Evolutionary conservation across 2,329 filamentous ascomycete genomes (phyloP).

Genomic region (Corniculantispora saksenae): DNA sequence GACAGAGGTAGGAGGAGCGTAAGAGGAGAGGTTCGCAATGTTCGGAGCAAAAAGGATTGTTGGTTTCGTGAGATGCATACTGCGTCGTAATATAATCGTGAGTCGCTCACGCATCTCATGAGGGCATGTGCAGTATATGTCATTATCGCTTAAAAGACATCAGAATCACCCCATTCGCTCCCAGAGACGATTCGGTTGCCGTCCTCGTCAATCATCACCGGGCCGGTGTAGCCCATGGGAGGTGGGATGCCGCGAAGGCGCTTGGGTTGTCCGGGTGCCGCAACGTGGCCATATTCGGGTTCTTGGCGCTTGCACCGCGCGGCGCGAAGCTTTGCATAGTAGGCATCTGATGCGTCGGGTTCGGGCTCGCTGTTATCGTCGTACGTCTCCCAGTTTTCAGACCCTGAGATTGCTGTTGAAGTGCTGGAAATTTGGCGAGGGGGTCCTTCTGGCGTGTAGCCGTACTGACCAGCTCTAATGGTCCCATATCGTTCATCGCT

Average conservation of each 20-base stretch:
- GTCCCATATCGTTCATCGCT: conserved; percentile 46
- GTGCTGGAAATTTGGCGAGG: conserved; percentile 64
- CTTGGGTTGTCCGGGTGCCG: conserved; percentile 50
- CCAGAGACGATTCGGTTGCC: conserved; percentile 64
- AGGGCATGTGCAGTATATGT: background rate
- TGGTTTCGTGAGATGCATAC: conserved; percentile 15
- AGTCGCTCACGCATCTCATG: conserved; percentile 5
- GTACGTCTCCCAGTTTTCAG: conserved; percentile 98
- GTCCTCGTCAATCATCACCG: conserved; percentile 55
- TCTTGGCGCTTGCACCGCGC: conserved; percentile 65
- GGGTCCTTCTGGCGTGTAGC: conserved; percentile 43
- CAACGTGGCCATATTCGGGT: conserved; percentile 48
- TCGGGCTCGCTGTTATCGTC: conserved; percentile 80
- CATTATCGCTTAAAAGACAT: conserved; percentile 47
- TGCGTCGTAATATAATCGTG: conserved; percentile 3
- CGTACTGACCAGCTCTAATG: conserved; percentile 37
- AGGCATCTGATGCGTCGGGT: conserved; percentile 72
- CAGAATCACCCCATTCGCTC: conserved; percentile 69
- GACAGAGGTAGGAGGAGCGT: background rate
- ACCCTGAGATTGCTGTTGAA: conserved; percentile 75
- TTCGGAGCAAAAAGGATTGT: background rate
- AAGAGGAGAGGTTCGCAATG: background rate
- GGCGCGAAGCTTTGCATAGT: conserved; percentile 76
- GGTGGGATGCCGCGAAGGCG: conserved; percentile 56
- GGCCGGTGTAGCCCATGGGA: conserved; percentile 46